Evolutionary conservation across 2,329 filamentous ascomycete species (phyloP).

Genomic region (Ciborinia camelliae): DNA sequence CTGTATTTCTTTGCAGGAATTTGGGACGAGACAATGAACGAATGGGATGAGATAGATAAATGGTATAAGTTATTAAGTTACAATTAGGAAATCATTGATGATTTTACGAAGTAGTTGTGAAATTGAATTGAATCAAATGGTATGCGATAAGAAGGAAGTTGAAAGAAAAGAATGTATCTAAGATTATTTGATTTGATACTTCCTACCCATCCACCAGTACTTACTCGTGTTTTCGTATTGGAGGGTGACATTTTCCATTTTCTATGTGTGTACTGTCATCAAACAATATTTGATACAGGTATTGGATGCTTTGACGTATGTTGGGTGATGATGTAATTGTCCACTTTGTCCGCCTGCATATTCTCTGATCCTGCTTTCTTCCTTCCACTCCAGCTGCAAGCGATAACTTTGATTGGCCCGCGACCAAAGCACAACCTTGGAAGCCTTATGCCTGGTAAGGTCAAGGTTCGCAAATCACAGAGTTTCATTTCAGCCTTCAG

Average conservation of each 20-base stretch:
- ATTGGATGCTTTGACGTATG: conserved; percentile 1
- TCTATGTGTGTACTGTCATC: neutral
- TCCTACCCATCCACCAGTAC: too few relatives aligned
- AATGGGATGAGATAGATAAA: too few relatives aligned
- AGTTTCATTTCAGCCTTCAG: too few relatives aligned
- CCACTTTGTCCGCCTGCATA: too few relatives aligned
- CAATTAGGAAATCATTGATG: neutral
- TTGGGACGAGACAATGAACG: neutral
- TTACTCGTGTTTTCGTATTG: too few relatives aligned
- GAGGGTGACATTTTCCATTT: neutral
- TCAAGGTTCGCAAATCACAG: conserved; percentile 6
- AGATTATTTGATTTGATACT: too few relatives aligned
- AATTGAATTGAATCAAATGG: too few relatives aligned
- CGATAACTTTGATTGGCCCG: conserved; percentile 8
- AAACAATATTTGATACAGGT: neutral
- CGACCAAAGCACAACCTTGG: too few relatives aligned
- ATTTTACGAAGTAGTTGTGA: neutral
- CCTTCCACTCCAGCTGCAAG: neutral
- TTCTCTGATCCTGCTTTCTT: too few relatives aligned
- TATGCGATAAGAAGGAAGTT: neutral
- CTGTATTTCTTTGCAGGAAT: neutral
- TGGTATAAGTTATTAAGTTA: neutral
- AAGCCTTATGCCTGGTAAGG: too few relatives aligned
- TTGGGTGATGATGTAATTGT: conserved; percentile 16
- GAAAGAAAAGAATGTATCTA: neutral